Percentiles rank a stretch among this genome's conserved stretches.
These are phyloP conservation scores for Phoma sp. DNA, from an alignment of 2,329 filamentous ascomycete species.

Conservation along the genomic window DNA sequence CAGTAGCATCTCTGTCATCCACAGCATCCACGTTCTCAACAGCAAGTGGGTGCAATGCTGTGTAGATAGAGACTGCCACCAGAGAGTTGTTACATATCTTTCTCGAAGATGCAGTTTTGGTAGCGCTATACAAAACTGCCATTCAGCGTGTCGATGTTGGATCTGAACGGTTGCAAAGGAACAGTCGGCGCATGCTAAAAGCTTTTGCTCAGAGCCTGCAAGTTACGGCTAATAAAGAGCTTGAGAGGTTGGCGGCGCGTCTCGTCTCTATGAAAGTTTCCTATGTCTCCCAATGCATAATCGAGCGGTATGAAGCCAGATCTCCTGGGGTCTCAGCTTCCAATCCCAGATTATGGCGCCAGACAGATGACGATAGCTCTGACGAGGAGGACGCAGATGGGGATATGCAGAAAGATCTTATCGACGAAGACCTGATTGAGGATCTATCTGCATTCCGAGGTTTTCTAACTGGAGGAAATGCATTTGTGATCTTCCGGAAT, in stretches of 20 bases:
- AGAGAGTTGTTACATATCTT: too few species aligned
- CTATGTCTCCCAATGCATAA: neutral
- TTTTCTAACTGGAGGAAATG: neutral
- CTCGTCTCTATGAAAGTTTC: neutral
- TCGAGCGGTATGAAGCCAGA: neutral
- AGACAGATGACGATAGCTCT: neutral
- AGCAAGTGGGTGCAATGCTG: too few species aligned
- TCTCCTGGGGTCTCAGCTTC: too few species aligned
- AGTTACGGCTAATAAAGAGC: neutral
- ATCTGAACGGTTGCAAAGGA: neutral
- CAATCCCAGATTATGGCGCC: too few species aligned
- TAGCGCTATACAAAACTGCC: too few species aligned
- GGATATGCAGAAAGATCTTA: neutral
- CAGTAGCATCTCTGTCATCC: too few species aligned
- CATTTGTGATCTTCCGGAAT: neutral
- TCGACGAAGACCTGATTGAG: neutral
- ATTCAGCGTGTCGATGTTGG: neutral
- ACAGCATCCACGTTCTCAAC: too few species aligned
- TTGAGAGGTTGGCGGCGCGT: neutral
- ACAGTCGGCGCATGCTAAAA: neutral
- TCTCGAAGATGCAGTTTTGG: too few species aligned
- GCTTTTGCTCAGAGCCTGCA: neutral
- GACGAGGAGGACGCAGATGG: neutral
- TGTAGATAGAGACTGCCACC: too few species aligned
- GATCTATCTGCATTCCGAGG: neutral